Conservation (phyloP, 2,329 filamentous ascomycete species). For the Xylaria sp. region DNA sequence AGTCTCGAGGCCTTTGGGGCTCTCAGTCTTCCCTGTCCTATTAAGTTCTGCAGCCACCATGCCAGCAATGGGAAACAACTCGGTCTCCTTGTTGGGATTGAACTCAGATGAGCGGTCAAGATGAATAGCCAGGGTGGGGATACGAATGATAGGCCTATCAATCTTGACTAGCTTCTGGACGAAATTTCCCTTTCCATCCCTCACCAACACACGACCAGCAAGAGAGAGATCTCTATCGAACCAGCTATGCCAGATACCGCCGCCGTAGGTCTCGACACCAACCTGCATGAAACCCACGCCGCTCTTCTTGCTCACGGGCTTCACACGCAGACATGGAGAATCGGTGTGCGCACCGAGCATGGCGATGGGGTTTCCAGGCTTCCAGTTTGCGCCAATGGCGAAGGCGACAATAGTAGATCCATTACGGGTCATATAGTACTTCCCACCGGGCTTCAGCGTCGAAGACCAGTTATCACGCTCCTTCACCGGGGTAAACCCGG, state of each 20-base stretch:
- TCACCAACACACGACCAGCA: slow-evolving; percentile 85
- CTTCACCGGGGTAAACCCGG: slow-evolving; percentile 86
- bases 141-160: slow-evolving; percentile 85
- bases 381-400: slow-evolving; percentile 88
- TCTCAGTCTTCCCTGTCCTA: slow-evolving; percentile 62
- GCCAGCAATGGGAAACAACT: slow-evolving; percentile 91
- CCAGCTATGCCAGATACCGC: slow-evolving; percentile 97
- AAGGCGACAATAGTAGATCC: slow-evolving; percentile 91
- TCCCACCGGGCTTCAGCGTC: slow-evolving; percentile 80
- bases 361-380: slow-evolving; percentile 84
- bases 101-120: slow-evolving; percentile 86
- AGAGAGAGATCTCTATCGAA: slow-evolving; percentile 94
- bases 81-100: slow-evolving; percentile 94
- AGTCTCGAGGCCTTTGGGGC: slow-evolving; percentile 45
- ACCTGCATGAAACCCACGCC: slow-evolving; percentile 90
- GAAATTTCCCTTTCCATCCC: slow-evolving; percentile 73
- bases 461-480: slow-evolving; percentile 90
- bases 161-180: slow-evolving; percentile 88
- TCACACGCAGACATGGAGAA: slow-evolving; percentile 88
- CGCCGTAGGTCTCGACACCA: slow-evolving; percentile 95
- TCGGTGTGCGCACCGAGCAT: slow-evolving; percentile 98
- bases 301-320: slow-evolving; percentile 90
- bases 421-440: slow-evolving; percentile 96
- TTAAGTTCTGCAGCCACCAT: slow-evolving; percentile 89
- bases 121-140: slow-evolving; percentile 93